Base-by-base conservation (phyloP, 257 asterid genomes). In the Nicotiana attenuata region DNA sequence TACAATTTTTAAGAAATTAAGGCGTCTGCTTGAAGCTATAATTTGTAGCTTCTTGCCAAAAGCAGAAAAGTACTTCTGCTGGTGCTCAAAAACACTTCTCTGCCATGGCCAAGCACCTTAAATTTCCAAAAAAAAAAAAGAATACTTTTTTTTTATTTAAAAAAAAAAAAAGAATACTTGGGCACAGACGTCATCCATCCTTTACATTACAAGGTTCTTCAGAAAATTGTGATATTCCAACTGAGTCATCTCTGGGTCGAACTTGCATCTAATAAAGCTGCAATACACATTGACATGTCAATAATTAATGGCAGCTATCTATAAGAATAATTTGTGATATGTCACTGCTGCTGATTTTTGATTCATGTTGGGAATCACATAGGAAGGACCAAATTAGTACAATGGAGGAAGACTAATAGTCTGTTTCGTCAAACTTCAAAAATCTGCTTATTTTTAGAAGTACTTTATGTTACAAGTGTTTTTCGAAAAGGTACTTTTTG, bases 181-280 rank as follows among this genome's bases (percentile, higher is more conserved):
- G 33, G 53, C 57, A 41, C 19, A 4, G 5, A 68, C 10, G 19
- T 20, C 57, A 68, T 35, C 59, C 78, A 69, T 20, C 45, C 20
- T n/a, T 20, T 41, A 56, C 16, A 69, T 41, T 41, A 69, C 33
- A 69, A 69, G 35, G 78, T 41, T 91, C 92, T 82, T 90, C 68
- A 93, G 91, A 88, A 95, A 93, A 88, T 93, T 92, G 88, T 88
- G 97, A 80, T 88, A 88, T 88, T 90, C 98, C 87, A 93, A 66
- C 82, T 88, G 97, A 10, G 89, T 87, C 97, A 95, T 95, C 87
- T 92, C 97, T 1, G 96, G 88, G 64, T 95, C 94, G 16, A 92
- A 95, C 77, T 92, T 86, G 88, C 97, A 94, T 2, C 97, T 90
- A 80, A 89, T 91, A 63, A 93, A 94, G 81, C 98, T 93, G 81